These are phyloP conservation scores for Acacia concinna DNA, from an alignment of 331 rosid species.

Conservation along the genomic window DNA sequence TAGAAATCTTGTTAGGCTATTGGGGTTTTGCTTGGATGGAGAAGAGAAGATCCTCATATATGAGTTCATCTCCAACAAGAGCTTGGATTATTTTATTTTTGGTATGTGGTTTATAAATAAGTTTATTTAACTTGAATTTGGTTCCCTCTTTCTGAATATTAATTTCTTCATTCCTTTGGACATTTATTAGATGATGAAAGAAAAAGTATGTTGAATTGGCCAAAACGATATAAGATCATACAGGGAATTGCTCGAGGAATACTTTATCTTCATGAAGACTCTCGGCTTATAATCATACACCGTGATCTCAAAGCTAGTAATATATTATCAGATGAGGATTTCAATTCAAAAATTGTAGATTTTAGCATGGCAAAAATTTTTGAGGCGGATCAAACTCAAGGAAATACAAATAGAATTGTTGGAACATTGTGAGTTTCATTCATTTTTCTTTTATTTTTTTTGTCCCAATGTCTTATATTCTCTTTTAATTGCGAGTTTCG, in stretches of 20 bases:
- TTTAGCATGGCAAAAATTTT: conserved; percentile 40
- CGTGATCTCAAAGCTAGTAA: conserved; percentile 48
- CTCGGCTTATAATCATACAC: conserved; percentile 36
- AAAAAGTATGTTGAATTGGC: conserved; percentile 26
- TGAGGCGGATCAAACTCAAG: conserved; percentile 28
- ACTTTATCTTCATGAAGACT: conserved; percentile 48
- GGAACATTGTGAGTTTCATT: conserved; percentile 37
- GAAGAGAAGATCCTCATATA: conserved; percentile 53
- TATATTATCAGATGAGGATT: conserved; percentile 28
- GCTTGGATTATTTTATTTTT: conserved; percentile 44
- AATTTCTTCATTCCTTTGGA: background rate
- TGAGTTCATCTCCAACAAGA: conserved; percentile 50
- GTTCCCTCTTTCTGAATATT: background rate
- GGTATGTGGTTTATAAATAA: conserved; percentile 12
- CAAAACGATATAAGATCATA: conserved; percentile 27
- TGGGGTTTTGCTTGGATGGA: conserved; percentile 57
- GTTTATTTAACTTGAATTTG: conserved; percentile 14
- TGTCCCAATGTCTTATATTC: background rate
- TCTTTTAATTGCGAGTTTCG: background rate
- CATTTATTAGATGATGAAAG: background rate
- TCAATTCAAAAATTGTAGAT: conserved; percentile 38
- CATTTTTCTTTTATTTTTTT: background rate
- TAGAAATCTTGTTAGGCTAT: conserved; percentile 48
- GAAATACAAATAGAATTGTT: conserved; percentile 24
- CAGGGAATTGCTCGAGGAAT: conserved; percentile 39